Evolutionary conservation across 1,139 yeast species (phyloP).

Genomic region (Suhomyces terraborum): DNA sequence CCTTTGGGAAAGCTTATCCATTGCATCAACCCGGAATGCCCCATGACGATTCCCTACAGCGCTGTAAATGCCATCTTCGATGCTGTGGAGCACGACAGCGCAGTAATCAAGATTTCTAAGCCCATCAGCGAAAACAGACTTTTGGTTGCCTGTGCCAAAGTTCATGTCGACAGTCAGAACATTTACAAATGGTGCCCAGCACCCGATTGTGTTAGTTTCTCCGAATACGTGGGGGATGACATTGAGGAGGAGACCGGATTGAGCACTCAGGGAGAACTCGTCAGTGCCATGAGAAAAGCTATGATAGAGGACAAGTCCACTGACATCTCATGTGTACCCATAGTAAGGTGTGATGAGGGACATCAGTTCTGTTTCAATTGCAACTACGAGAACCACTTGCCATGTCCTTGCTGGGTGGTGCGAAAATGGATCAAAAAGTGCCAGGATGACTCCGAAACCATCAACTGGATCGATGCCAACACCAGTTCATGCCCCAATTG

Average conservation of each 20-base stretch:
- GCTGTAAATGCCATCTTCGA: conserved; percentile 27
- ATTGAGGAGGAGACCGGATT: conserved; percentile 31
- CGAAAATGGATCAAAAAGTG: conserved; percentile 78
- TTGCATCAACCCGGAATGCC: conserved; percentile 59
- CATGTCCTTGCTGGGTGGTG: conserved; percentile 76
- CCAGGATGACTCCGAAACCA: conserved; percentile 84
- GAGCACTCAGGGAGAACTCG: conserved; percentile 16
- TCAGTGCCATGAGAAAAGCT: conserved; percentile 11
- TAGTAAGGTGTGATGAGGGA: conserved; percentile 63
- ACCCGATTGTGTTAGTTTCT: conserved; percentile 71
- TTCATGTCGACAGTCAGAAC: conserved; percentile 52
- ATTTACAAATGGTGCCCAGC: conserved; percentile 81
- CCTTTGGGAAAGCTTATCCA: conserved; percentile 57
- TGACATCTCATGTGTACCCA: conserved; percentile 21
- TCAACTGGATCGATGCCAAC: conserved; percentile 85
- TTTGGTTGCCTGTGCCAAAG: conserved; percentile 39
- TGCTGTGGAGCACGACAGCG: conserved; percentile 11
- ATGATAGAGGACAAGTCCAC: conserved; percentile 16
- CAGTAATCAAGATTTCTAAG: conserved; percentile 12
- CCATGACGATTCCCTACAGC: conserved; percentile 36
- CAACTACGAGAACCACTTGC: conserved; percentile 75
- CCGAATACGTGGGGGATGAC: conserved; percentile 31
- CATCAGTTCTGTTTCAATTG: conserved; percentile 85
- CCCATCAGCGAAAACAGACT: conserved; percentile 18
- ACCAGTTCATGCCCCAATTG: conserved; percentile 84